Base-by-base conservation (phyloP, 192 early-diverging fungal species). In the Coemansia javaensis region DNA sequence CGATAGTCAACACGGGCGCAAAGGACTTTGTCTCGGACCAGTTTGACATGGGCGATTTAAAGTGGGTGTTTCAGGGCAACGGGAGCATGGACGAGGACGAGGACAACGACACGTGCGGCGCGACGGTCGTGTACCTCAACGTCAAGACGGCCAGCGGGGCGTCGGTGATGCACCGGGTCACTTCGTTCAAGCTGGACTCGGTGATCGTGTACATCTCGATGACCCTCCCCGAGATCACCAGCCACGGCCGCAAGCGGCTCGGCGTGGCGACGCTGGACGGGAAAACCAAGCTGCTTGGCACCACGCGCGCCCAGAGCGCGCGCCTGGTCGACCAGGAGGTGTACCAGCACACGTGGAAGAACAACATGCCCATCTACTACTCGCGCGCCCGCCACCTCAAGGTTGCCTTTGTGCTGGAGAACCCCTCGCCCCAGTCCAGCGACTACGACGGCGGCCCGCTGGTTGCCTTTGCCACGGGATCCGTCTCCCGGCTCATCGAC, bases 261-360 rank as follows among this genome's bases (percentile, higher is more conserved):
- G 59, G 63, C 42, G 66, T 70, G 38, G 54, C 58, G 40, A 50
- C 53, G 59, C 59, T 70, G 13, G 66, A 70, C 39, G 59, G 59
- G n/a, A 59, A 54, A 0, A 70, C 63, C 59, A 46, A 45, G 23
- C 24, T 28, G 21, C 38, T 63, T 32, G 58, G 58, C 47, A 40
- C 63, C 16, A 57, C 54, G 27, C 38, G 38, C 20, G 39, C 36
- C 27, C 21, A 38, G 15, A 18, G 39, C 23, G 28, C 30, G 18
- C 21, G 47, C 22, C 20, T 14, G 13, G 14, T 4, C 1, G 7
- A 5, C 28, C 32, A 23, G 28, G 15, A 31, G 21, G 30, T 5
- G 11, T 6, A 25, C 24, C 41, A 47, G 25, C 50, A 53, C 2
- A 44, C 56, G 42, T 53, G 48, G 34, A 34, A n/a, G n/a, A n/a